These are phyloP conservation scores for Orobanche coerulescens DNA, from an alignment of 257 asterid genomes.

Conservation along the genomic window DNA sequence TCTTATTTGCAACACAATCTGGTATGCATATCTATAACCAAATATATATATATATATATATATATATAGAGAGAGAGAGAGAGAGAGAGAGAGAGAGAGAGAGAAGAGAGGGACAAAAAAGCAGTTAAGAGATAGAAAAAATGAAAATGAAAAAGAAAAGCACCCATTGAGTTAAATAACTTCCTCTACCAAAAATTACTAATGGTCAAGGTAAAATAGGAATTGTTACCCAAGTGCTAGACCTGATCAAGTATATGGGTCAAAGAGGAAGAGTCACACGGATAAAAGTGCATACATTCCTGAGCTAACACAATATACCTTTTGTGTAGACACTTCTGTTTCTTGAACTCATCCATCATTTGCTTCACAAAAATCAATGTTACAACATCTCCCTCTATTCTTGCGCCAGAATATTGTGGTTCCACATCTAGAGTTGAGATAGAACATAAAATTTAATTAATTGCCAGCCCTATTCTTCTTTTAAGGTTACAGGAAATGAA, in stretches of 20 bases:
- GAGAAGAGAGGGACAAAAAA: no score
- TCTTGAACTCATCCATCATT: slow-evolving; percentile 95
- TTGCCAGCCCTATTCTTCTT: slow-evolving; percentile 1
- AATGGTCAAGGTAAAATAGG: slow-evolving; percentile 5
- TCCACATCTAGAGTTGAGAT: slow-evolving; percentile 68
- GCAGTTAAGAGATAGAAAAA: background rate
- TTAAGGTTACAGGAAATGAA: background rate
- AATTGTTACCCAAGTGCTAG: background rate
- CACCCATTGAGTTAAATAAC: slow-evolving; percentile 6
- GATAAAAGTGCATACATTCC: background rate
- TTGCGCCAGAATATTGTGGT: slow-evolving; percentile 86
- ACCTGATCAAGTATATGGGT: background rate
- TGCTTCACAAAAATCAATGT: slow-evolving; percentile 86
- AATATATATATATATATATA: no score
- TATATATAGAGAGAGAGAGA: no score
- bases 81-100: no score
- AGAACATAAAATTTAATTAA: slow-evolving; percentile 24
- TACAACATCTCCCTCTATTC: slow-evolving; percentile 82
- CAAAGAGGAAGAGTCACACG: background rate
- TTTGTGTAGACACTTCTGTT: slow-evolving; percentile 71
- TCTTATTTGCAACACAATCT: slow-evolving; percentile 77
- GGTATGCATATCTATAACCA: slow-evolving; percentile 73
- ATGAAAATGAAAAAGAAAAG: slow-evolving; percentile 4
- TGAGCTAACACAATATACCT: slow-evolving; percentile 39
- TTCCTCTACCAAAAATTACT: background rate